Conservation (phyloP, 345 rosid species). For the Moricandia arvensis region DNA sequence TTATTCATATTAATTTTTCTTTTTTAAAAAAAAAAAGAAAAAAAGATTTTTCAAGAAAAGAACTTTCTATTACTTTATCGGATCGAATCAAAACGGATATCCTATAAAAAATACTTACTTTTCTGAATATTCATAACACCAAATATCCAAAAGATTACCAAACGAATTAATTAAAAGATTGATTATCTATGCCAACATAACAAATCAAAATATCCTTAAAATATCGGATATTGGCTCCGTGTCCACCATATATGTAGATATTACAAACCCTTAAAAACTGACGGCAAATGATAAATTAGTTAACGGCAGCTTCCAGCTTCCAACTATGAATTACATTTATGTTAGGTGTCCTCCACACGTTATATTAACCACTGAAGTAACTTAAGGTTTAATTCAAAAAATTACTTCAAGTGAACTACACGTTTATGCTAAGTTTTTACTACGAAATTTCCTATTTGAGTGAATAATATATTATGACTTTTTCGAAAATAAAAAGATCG, state of each 20-base stretch:
- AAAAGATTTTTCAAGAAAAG: too few species aligned
- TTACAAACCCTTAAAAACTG: slow-evolving; percentile 25
- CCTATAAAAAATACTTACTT: too few species aligned
- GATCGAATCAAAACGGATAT: too few species aligned
- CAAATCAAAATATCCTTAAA: too few species aligned
- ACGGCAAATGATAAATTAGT: slow-evolving; percentile 1
- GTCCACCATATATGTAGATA: background rate
- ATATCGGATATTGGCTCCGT: too few species aligned
- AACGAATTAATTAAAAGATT: too few species aligned
- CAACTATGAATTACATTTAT: background rate
- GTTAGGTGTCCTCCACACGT: slow-evolving; percentile 1
- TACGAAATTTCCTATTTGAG: background rate
- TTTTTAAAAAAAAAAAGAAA: too few species aligned
- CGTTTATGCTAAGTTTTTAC: background rate
- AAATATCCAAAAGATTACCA: too few species aligned
- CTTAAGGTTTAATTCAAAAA: background rate
- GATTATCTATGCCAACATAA: too few species aligned
- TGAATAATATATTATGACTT: background rate
- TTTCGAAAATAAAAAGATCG: background rate
- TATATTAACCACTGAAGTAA: slow-evolving; percentile 1
- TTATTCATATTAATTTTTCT: too few species aligned
- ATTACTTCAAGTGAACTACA: background rate
- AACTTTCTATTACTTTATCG: too few species aligned
- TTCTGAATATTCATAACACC: too few species aligned
- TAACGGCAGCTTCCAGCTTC: slow-evolving; percentile 25